Evolutionary conservation across 495 filamentous ascomycete genomes (phyloP), one percentile per base, ranked within the genome.

Genomic region (Hypomontagnella submonticulosa): DNA sequence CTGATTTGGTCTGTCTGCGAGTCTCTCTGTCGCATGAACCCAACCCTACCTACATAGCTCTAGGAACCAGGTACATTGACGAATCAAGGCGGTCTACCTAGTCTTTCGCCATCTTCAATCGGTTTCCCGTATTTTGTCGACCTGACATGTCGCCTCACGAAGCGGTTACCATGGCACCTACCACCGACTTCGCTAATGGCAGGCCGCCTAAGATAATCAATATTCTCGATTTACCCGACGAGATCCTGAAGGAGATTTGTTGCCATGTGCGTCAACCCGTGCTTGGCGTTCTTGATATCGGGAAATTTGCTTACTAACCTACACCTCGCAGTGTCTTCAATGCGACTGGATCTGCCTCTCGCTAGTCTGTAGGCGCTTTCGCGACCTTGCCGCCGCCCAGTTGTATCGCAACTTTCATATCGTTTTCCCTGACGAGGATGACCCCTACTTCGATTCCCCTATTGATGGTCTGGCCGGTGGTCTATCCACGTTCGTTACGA

Each of bases 341-440:
- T 49, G 43, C 62, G 85, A 88, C 49, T 79, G 85, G 50, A 79
- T 86, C 54, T 76, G 77, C 43, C 76, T 87, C 37, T 79, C 83
- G 11, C 77, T 84, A 11, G 84, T 88, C 18, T 86, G 80, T 12
- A 77, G 70, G 43, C 80, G 83, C 62, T 87, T 86, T 63, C 78
- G 81, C 51, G 74, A 81, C 9, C 79, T 89, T 36, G 85, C 85
- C 18, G 79, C 82, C 51, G 76, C 80, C 51, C 76, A 84, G 60
- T 75, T 89, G 12, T 89, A 88, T 65, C 83, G 84, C 47, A 81
- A 79, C 44, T 83, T 88, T 61, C 74, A 79, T 51, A 86, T 86
- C 50, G 75, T 84, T 46, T 85, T 86, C 57, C 77, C 79, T 9
- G 84, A 85, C 49, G 84, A 85, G 32, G 79, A 83, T 60, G 81